These are phyloP conservation scores for Alternaria incomplexa DNA, from an alignment of 2,329 filamentous ascomycete genomes.

Conservation along the genomic window DNA sequence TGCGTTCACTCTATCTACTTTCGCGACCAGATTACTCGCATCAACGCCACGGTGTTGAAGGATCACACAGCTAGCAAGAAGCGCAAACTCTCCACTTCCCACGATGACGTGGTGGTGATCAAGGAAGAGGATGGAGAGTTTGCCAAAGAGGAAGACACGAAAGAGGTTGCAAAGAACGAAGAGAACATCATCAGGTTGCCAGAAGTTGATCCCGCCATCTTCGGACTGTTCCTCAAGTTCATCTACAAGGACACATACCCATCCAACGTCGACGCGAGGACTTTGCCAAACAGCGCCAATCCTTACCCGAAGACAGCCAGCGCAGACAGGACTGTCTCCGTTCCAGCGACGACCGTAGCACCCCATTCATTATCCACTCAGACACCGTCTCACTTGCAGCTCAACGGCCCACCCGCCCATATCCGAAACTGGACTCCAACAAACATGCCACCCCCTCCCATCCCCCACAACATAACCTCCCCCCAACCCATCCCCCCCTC, in stretches of 20 bases:
- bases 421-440: no score
- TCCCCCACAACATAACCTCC: background rate
- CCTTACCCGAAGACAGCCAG: background rate
- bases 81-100: conserved; percentile 5
- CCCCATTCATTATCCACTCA: background rate
- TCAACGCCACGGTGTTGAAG: background rate
- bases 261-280: conserved; percentile 6
- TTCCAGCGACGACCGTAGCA: background rate
- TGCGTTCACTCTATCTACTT: conserved; percentile 14
- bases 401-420: background rate
- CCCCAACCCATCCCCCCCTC: conserved; percentile 3
- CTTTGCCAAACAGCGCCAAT: background rate
- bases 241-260: conserved; percentile 28
- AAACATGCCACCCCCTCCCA: background rate
- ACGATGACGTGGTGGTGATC: background rate
- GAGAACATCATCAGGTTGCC: background rate
- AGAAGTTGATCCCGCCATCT: conserved; percentile 16
- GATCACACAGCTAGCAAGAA: conserved; percentile 9
- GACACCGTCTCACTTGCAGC: background rate
- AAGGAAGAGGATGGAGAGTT: background rate
- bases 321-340: background rate
- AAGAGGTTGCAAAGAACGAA: background rate
- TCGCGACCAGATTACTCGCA: background rate
- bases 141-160: background rate
- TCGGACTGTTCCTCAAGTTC: conserved; percentile 30